These are phyloP conservation scores for Penicillium hesseltinei DNA, from an alignment of 2,329 filamentous ascomycete species.

Conservation along the genomic window DNA sequence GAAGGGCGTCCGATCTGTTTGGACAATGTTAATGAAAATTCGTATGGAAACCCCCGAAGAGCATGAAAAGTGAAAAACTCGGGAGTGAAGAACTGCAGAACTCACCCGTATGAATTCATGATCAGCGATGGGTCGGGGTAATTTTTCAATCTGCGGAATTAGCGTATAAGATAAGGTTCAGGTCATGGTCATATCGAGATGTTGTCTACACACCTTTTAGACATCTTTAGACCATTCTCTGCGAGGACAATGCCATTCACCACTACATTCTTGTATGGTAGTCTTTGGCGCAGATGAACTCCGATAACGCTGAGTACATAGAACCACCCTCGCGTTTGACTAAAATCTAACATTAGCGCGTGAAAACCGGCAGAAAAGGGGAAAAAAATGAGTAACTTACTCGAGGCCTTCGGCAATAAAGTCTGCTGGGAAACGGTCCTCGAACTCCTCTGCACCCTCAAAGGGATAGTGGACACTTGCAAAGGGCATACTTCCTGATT, in stretches of 20 bases:
- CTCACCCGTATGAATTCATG: conserved; percentile 70
- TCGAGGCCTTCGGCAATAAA: conserved; percentile 79
- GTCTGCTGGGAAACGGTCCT: conserved; percentile 80
- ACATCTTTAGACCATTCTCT: conserved; percentile 98
- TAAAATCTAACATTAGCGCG: conserved; percentile 39
- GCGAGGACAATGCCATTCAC: conserved; percentile 93
- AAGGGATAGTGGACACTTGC: conserved; percentile 90
- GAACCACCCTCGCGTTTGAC: conserved; percentile 95
- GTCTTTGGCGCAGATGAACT: conserved; percentile 77
- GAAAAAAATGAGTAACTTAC: not conserved
- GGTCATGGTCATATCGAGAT: not conserved
- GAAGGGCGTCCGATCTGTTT: conserved; percentile 74
- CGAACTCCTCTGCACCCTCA: conserved; percentile 77
- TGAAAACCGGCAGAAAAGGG: not conserved
- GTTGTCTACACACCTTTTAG: conserved; percentile 58
- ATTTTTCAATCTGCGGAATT: conserved; percentile 68
- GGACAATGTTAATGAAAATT: not conserved
- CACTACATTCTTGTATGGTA: conserved; percentile 94
- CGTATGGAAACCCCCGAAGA: not conserved
- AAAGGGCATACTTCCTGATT: conserved; percentile 95
- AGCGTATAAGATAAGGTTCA: not conserved
- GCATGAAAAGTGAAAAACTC: not conserved
- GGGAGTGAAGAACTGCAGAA: not conserved
- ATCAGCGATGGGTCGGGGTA: conserved; percentile 84
- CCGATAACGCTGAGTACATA: conserved; percentile 88